Evolutionary conservation across 2,329 filamentous ascomycete genomes (phyloP).

Genomic region (Alternaria gansuensis): DNA sequence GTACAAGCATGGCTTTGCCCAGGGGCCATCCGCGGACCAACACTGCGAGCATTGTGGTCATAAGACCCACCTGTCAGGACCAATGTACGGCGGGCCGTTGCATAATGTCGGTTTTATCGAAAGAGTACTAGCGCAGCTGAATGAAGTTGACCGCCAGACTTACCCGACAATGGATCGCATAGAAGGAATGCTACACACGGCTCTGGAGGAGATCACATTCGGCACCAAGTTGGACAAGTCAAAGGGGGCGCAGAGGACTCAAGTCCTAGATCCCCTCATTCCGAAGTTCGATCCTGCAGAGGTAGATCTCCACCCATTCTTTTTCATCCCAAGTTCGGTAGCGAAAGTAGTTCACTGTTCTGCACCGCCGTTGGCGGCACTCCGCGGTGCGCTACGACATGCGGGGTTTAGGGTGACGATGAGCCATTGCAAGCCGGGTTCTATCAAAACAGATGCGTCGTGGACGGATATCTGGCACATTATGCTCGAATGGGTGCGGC

Average conservation of each 20-base stretch:
- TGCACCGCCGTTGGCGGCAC: conserved; percentile 78
- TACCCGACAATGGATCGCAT: conserved; percentile 85
- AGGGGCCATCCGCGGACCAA: conserved; percentile 72
- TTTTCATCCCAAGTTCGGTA: conserved; percentile 78
- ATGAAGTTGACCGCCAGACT: conserved; percentile 69
- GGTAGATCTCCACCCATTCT: conserved; percentile 83
- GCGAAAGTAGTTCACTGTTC: conserved; percentile 80
- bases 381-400: conserved; percentile 81
- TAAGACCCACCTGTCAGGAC: conserved; percentile 87
- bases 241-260: conserved; percentile 29
- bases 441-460: conserved; percentile 91
- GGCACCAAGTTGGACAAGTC: conserved; percentile 33
- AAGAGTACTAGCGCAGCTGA: conserved; percentile 76
- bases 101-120: conserved; percentile 86
- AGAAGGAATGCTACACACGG: conserved; percentile 89
- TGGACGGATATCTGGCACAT: conserved; percentile 92
- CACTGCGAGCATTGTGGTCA: conserved; percentile 84
- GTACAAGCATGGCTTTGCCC: conserved; percentile 80
- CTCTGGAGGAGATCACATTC: conserved; percentile 74
- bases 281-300: conserved; percentile 48
- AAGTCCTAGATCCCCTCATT: conserved; percentile 51
- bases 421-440: conserved; percentile 88
- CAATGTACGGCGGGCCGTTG: conserved; percentile 92
- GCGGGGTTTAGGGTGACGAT: conserved; percentile 84
- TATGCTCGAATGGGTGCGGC: conserved; percentile 89